These are phyloP conservation scores for Vicia villosa DNA, from an alignment of 306 rosid species.

Conservation along the genomic window DNA sequence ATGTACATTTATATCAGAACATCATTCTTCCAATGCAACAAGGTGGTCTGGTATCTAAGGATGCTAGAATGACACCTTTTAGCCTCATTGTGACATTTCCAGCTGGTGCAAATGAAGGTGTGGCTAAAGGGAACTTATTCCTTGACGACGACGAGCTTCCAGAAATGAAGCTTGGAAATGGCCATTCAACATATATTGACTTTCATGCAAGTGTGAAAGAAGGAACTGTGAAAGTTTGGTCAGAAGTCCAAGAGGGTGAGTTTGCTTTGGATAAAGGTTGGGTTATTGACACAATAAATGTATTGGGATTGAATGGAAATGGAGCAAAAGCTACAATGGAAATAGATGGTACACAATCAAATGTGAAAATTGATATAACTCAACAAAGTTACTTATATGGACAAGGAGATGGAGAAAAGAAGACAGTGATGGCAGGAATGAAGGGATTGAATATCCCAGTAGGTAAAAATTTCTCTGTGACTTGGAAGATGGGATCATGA, in stretches of 20 bases:
- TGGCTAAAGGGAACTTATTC: slow-evolving; percentile 75
- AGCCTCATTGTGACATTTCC: slow-evolving; percentile 68
- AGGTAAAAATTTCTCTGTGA: slow-evolving; percentile 63
- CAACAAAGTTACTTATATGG: slow-evolving; percentile 45
- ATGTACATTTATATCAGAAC: slow-evolving; percentile 84
- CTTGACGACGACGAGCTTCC: slow-evolving; percentile 83
- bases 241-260: slow-evolving; percentile 74
- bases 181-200: slow-evolving; percentile 66
- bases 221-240: slow-evolving; percentile 76
- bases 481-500: slow-evolving; percentile 65
- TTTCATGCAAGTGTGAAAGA: slow-evolving; percentile 58
- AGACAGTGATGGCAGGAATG: slow-evolving; percentile 57
- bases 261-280: slow-evolving; percentile 74
- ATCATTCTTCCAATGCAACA: slow-evolving; percentile 82
- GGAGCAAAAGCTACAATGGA: slow-evolving; percentile 45
- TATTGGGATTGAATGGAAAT: slow-evolving; percentile 66
- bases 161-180: slow-evolving; percentile 74
- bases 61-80: slow-evolving; percentile 83
- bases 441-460: slow-evolving; percentile 62
- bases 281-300: slow-evolving; percentile 67
- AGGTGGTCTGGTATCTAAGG: slow-evolving; percentile 79
- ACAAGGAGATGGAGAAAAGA: slow-evolving; percentile 43
- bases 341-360: slow-evolving; percentile 54
- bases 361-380: slow-evolving; percentile 40
- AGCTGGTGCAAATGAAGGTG: slow-evolving; percentile 58